Conservation (phyloP, 2,329 filamentous ascomycete species). For the Cladosporium phlei region DNA sequence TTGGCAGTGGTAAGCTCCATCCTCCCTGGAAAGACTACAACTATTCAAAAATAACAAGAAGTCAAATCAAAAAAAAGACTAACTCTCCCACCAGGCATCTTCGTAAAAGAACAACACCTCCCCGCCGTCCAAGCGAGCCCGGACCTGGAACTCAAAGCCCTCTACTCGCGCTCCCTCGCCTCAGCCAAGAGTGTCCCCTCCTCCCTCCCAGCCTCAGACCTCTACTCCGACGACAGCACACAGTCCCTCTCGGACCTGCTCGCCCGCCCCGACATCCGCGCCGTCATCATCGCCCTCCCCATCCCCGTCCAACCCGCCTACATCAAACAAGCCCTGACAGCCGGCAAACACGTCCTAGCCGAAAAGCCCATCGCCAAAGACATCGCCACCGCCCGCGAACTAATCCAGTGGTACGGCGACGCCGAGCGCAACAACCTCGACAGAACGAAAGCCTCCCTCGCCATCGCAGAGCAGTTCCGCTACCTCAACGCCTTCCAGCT, state of each 20-base stretch:
- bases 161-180: conserved; percentile 60
- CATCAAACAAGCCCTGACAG: conserved; percentile 44
- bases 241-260: conserved; percentile 36
- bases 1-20: conserved; percentile 48
- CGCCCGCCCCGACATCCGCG: conserved; percentile 42
- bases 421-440: conserved; percentile 38
- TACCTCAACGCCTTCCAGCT: conserved; percentile 55
- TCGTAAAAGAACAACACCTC: conserved; percentile 56
- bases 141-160: conserved; percentile 54
- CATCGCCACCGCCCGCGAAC: conserved; percentile 45
- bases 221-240: conserved; percentile 58
- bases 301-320: conserved; percentile 42
- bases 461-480: conserved; percentile 69
- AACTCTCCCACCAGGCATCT: conserved; percentile 44
- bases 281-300: conserved; percentile 50
- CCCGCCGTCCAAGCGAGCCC: conserved; percentile 56
- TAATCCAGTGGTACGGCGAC: conserved; percentile 48
- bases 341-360: conserved; percentile 53
- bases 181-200: conserved; percentile 50
- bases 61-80: not conserved
- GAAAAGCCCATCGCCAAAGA: conserved; percentile 55
- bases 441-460: conserved; percentile 40
- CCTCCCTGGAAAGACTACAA: not conserved
- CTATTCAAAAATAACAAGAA: not conserved
- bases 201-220: conserved; percentile 37